A percentile compares a stretch with the other conserved stretches of the same genome.
phyloP scores from a whole-genome alignment of 306 rosid genomes.

The Begonia loranthoides region DNA sequence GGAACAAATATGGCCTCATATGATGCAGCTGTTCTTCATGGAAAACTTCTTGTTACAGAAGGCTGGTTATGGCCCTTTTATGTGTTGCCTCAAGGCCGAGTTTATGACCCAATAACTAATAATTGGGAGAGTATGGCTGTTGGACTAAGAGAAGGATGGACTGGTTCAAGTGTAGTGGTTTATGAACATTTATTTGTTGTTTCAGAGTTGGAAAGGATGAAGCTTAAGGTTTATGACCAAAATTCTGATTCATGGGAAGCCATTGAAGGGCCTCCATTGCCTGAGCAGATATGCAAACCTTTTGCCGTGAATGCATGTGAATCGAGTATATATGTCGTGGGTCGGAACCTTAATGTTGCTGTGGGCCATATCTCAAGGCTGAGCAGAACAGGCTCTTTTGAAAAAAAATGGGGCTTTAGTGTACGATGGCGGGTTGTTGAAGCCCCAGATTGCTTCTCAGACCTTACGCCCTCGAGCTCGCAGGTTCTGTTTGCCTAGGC shows the following conservation, averaged over 20 bases:
- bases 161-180: conserved; percentile 88
- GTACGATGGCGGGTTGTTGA: conserved; percentile 74
- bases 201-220: conserved; percentile 87
- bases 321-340: conserved; percentile 66
- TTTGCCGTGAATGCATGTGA: conserved; percentile 73
- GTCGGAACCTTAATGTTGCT: conserved; percentile 74
- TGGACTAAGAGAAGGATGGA: conserved; percentile 98
- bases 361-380: conserved; percentile 64
- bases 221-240: conserved; percentile 70
- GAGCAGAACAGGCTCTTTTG: conserved; percentile 22
- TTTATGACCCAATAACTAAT: conserved; percentile 71
- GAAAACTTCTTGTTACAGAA: conserved; percentile 83
- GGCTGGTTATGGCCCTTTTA: conserved; percentile 99
- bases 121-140: conserved; percentile 83
- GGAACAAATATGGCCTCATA: conserved; percentile 92
- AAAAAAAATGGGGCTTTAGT: conserved; percentile 44
- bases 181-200: conserved; percentile 78
- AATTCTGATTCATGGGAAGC: conserved; percentile 75
- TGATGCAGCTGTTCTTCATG: conserved; percentile 82
- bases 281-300: conserved; percentile 93
- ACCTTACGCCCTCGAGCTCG: conserved; percentile 90
- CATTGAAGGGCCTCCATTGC: conserved; percentile 73
- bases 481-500: conserved; percentile 84
- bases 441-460: conserved; percentile 57
- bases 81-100: conserved; percentile 89